Evolutionary conservation across 2,329 filamentous ascomycete genomes (phyloP).

Genomic region (Neophaeococcomyces aloes): DNA sequence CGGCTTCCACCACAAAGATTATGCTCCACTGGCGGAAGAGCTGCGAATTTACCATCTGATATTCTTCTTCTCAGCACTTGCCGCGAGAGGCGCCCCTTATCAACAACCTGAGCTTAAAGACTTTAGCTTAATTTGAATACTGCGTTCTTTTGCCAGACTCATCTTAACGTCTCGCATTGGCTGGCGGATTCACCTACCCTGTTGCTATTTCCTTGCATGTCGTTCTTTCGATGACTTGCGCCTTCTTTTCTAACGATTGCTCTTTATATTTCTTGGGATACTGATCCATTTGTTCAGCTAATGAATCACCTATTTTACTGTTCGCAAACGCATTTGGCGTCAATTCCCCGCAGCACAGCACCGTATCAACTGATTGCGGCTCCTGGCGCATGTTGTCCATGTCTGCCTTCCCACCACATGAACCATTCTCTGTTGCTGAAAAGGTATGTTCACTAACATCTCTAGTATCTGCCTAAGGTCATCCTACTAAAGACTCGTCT

Average conservation of each 20-base stretch:
- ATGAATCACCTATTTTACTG: slow-evolving; percentile 4
- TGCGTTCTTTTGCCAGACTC: slow-evolving; percentile 3
- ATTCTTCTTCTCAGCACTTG: not conserved
- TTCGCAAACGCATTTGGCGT: slow-evolving; percentile 5
- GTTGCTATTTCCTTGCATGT: slow-evolving; percentile 1
- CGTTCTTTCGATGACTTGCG: slow-evolving; percentile 1
- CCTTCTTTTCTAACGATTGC: not conserved
- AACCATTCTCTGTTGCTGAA: slow-evolving; percentile 2
- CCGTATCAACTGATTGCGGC: slow-evolving; percentile 1
- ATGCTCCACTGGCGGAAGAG: slow-evolving; percentile 6
- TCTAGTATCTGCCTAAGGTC: not conserved
- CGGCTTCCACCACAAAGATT: slow-evolving; percentile 1
- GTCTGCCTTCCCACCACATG: slow-evolving; percentile 7
- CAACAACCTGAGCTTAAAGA: slow-evolving; percentile 2
- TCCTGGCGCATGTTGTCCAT: slow-evolving; percentile 9
- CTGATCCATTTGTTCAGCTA: slow-evolving; percentile 7
- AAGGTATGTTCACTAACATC: slow-evolving; percentile 5
- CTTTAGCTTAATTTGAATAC: slow-evolving; percentile 7
- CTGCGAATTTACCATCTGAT: slow-evolving; percentile 4
- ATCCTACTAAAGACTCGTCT: not conserved
- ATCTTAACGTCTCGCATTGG: slow-evolving; percentile 7
- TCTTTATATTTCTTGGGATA: slow-evolving; percentile 6
- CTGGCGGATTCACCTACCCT: slow-evolving; percentile 7
- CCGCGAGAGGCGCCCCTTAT: slow-evolving; percentile 1
- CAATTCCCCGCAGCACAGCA: slow-evolving; percentile 5